These are phyloP conservation scores for Trametes coccinea DNA, from an alignment of 768 basidiomycete genomes.

Conservation along the genomic window DNA sequence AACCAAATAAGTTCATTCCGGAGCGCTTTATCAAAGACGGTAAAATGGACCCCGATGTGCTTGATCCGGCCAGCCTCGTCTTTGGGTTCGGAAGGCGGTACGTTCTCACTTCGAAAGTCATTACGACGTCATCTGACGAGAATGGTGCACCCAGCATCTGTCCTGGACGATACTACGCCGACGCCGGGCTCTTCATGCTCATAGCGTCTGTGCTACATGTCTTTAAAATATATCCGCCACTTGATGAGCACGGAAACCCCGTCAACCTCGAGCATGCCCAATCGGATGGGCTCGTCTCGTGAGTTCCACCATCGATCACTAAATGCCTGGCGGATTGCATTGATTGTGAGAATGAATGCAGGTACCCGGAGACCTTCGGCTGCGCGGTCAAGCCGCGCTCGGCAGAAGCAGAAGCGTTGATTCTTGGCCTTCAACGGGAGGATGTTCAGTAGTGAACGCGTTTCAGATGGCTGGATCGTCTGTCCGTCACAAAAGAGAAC, in stretches of 20 bases:
- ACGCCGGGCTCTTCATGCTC: slow-evolving; percentile 13
- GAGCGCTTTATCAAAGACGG: slow-evolving; percentile 58
- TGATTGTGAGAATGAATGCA: neutral
- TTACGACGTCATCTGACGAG: neutral
- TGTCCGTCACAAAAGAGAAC: too few relatives aligned
- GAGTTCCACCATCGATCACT: neutral
- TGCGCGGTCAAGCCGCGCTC: slow-evolving; percentile 12
- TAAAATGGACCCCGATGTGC: neutral
- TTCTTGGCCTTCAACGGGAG: neutral
- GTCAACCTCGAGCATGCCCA: neutral
- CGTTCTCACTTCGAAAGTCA: neutral
- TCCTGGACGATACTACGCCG: slow-evolving; percentile 21
- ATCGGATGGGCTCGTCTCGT: slow-evolving; percentile 7
- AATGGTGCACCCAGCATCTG: slow-evolving; percentile 13
- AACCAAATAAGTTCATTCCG: slow-evolving; percentile 79
- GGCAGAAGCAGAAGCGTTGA: neutral
- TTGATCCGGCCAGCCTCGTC: neutral
- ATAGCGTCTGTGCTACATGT: slow-evolving; percentile 7
- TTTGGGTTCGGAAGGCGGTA: slow-evolving; percentile 1
- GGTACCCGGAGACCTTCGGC: slow-evolving; percentile 8
- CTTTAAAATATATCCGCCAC: slow-evolving; percentile 18
- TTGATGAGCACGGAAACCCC: slow-evolving; percentile 7
- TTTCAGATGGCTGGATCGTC: too few relatives aligned
- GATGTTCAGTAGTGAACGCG: too few relatives aligned
- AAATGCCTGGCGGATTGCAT: neutral